Percentiles rank a stretch among this genome's conserved stretches.
Conservation (phyloP, 2,329 filamentous ascomycete species). For the Fusarium armeniacum region DNA sequence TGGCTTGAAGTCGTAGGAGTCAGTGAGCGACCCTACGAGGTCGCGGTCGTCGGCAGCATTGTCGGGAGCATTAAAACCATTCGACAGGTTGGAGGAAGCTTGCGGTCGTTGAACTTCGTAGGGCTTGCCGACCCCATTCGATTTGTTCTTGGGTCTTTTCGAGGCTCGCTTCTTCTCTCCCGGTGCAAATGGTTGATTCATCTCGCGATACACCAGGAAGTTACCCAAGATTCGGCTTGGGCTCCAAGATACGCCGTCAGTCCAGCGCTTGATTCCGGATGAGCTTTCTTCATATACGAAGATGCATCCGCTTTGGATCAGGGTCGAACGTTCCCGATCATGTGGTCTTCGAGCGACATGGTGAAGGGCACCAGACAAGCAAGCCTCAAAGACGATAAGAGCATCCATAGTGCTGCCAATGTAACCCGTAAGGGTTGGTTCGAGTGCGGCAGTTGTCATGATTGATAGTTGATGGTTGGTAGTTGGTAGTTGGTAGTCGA, state of each 20-base stretch:
- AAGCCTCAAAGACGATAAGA: conserved; percentile 83
- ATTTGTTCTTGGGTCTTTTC: conserved; percentile 71
- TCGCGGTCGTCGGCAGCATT: conserved; percentile 52
- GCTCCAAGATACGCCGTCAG: conserved; percentile 91
- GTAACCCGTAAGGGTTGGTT: conserved; percentile 76
- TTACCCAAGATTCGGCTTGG: conserved; percentile 88
- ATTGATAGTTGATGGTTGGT: neutral
- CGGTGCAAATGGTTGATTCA: conserved; percentile 81
- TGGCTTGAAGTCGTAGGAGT: conserved; percentile 89
- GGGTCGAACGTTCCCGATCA: conserved; percentile 81
- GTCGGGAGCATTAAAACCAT: neutral
- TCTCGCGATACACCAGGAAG: conserved; percentile 87
- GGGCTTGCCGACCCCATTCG: conserved; percentile 57
- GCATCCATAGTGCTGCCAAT: conserved; percentile 81
- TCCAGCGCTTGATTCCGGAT: conserved; percentile 95
- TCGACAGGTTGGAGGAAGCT: conserved; percentile 24
- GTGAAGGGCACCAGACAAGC: conserved; percentile 75
- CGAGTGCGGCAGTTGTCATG: conserved; percentile 55
- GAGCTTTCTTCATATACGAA: conserved; percentile 94
- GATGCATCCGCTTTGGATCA: conserved; percentile 87
- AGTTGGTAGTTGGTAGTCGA: no score
- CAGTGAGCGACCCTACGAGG: conserved; percentile 85
- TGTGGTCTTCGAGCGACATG: conserved; percentile 89
- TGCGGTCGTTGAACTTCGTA: conserved; percentile 48
- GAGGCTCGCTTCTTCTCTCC: conserved; percentile 88